Conservation (phyloP, 352 stramenopile genomes). For the Pythium oligandrum region DNA sequence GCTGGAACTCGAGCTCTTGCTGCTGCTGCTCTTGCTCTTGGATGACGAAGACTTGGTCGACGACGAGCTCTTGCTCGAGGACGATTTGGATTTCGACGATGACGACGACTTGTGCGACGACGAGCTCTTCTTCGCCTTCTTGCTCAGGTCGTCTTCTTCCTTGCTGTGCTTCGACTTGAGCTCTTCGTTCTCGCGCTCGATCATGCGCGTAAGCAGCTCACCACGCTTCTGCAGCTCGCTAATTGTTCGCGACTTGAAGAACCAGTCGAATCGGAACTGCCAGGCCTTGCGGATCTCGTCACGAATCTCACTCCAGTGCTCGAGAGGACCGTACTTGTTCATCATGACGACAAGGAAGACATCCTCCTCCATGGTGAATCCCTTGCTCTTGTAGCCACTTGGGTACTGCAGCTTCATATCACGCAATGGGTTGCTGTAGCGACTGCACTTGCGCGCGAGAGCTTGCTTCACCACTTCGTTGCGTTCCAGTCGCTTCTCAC, state of each 20-base stretch:
- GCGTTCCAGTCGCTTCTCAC: constrained; percentile 94
- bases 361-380: constrained; percentile 97
- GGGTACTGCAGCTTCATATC: constrained; percentile 88
- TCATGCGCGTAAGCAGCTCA: constrained; percentile 93
- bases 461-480: constrained; percentile 95
- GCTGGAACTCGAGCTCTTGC: constrained; percentile 24
- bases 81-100: constrained; percentile 63
- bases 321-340: constrained; percentile 96
- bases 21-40: constrained; percentile 40
- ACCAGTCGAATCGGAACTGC: constrained; percentile 99
- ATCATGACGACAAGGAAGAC: constrained; percentile 99
- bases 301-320: constrained; percentile 95
- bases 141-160: constrained; percentile 73
- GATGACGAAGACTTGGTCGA: constrained; percentile 12
- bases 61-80: constrained; percentile 44
- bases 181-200: constrained; percentile 93
- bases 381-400: constrained; percentile 91
- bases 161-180: constrained; percentile 66
- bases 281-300: constrained; percentile 97
- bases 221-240: constrained; percentile 96
- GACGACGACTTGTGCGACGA: constrained; percentile 26
- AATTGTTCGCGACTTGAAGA: constrained; percentile 98
- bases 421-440: constrained; percentile 90
- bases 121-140: constrained; percentile 67
- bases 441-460: constrained; percentile 94